Evolutionary conservation across 2,329 filamentous ascomycete species (phyloP).

Genomic region (Aspergillus fischeri): DNA sequence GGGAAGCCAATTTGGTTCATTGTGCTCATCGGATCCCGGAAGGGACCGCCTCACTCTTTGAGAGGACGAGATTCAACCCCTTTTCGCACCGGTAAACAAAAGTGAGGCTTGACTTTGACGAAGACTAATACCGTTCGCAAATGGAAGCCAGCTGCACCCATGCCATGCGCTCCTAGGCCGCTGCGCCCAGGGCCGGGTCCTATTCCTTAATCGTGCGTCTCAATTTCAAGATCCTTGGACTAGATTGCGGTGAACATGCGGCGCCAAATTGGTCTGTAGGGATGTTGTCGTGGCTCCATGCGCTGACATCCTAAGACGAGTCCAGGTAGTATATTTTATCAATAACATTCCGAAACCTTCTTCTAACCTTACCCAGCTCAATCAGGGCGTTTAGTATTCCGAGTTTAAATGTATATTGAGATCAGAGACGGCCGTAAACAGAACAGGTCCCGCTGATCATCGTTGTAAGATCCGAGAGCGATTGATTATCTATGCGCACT

Average conservation of each 20-base stretch:
- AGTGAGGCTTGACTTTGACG: slow-evolving; percentile 23
- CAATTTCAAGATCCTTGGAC: slow-evolving; percentile 5
- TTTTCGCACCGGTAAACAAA: slow-evolving; percentile 15
- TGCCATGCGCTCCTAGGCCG: slow-evolving; percentile 5
- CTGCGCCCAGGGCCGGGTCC: slow-evolving; percentile 1
- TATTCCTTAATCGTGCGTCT: slow-evolving; percentile 6
- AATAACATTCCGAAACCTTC: slow-evolving; percentile 2
- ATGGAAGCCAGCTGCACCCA: slow-evolving; percentile 7
- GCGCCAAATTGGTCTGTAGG: slow-evolving; percentile 23
- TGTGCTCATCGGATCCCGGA: slow-evolving; percentile 21
- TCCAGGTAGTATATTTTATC: slow-evolving; percentile 7
- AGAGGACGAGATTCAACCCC: slow-evolving; percentile 19
- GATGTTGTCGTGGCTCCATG: slow-evolving; percentile 35
- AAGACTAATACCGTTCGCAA: slow-evolving; percentile 14
- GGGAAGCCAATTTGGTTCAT: slow-evolving; percentile 9
- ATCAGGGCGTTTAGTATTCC: slow-evolving; percentile 1
- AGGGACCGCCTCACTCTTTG: slow-evolving; percentile 34
- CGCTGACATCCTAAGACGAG: slow-evolving; percentile 6
- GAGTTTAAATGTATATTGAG: slow-evolving; percentile 7
- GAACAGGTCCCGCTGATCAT: slow-evolving; percentile 1
- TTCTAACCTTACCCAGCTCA: slow-evolving; percentile 2
- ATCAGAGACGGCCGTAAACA: slow-evolving; percentile 1
- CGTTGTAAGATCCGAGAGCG: slow-evolving; percentile 11
- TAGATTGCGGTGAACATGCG: slow-evolving; percentile 18
- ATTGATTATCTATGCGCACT: background rate